Conservation (phyloP, 495 filamentous ascomycete species). For the Pyrenula massariospora region DNA sequence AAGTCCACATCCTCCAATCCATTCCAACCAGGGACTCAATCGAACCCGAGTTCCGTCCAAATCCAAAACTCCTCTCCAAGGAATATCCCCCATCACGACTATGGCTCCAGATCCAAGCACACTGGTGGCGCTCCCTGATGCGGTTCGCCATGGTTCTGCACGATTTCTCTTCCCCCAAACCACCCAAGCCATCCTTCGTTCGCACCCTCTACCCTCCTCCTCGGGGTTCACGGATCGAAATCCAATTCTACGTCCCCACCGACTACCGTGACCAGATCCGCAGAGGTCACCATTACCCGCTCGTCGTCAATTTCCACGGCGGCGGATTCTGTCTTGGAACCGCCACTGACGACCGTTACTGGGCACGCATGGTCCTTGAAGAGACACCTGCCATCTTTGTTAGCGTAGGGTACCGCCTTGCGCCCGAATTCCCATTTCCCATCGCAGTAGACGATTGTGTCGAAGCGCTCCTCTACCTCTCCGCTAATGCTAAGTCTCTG, state of each 20-base stretch:
- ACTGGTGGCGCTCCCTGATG: slow-evolving; percentile 70
- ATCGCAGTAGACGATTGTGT: slow-evolving; percentile 65
- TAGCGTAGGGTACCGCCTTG: slow-evolving; percentile 65
- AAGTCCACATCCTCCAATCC: background rate
- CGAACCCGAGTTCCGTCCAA: background rate
- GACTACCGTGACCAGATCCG: slow-evolving; percentile 36
- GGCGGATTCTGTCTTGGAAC: slow-evolving; percentile 68
- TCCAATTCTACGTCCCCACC: slow-evolving; percentile 72
- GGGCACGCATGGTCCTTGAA: slow-evolving; percentile 43
- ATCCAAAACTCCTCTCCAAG: background rate
- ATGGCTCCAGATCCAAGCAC: slow-evolving; percentile 61
- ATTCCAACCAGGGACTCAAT: background rate
- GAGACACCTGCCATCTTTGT: slow-evolving; percentile 52
- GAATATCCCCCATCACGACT: slow-evolving; percentile 34
- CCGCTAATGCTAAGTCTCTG: slow-evolving; percentile 42
- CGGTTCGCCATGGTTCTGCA: slow-evolving; percentile 70
- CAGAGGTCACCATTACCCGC: slow-evolving; percentile 35
- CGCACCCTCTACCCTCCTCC: slow-evolving; percentile 42
- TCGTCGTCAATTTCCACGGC: slow-evolving; percentile 65
- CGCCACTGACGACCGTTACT: slow-evolving; percentile 60
- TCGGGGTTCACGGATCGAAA: slow-evolving; percentile 39
- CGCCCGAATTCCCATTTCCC: slow-evolving; percentile 69
- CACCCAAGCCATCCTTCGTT: slow-evolving; percentile 55
- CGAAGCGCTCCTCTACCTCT: slow-evolving; percentile 56
- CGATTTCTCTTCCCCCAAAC: slow-evolving; percentile 51